Evolutionary conservation across 352 stramenopile species (phyloP).

Genomic region (Peronospora destructor): DNA sequence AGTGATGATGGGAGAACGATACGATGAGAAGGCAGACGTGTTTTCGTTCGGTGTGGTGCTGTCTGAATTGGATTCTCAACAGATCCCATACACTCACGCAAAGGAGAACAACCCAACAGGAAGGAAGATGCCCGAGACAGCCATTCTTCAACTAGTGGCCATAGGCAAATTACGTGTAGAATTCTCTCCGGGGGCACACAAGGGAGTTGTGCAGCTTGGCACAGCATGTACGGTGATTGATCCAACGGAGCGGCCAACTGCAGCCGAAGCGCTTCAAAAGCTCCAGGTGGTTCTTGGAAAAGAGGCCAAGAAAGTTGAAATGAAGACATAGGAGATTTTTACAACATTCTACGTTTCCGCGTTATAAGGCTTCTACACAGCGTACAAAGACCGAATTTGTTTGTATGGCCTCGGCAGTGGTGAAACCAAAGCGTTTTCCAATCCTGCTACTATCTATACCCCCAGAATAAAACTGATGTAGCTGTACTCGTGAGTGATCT

Average conservation of each 20-base stretch:
- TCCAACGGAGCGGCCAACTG: slow-evolving; percentile 32
- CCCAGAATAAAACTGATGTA: slow-evolving; percentile 29
- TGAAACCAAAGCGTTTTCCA: slow-evolving; percentile 4
- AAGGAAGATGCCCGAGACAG: slow-evolving; percentile 37
- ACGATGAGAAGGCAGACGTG: slow-evolving; percentile 43
- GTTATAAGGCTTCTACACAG: slow-evolving; percentile 24
- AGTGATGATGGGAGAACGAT: slow-evolving; percentile 40
- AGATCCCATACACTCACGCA: slow-evolving; percentile 29
- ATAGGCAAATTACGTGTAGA: slow-evolving; percentile 38
- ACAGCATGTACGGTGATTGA: slow-evolving; percentile 38
- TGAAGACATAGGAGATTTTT: slow-evolving; percentile 29
- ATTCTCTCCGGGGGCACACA: slow-evolving; percentile 25
- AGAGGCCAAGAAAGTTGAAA: slow-evolving; percentile 26
- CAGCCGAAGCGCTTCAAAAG: slow-evolving; percentile 31
- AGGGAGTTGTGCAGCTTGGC: slow-evolving; percentile 29
- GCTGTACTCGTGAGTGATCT: slow-evolving; percentile 18
- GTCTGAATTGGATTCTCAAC: slow-evolving; percentile 38
- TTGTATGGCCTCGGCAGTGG: slow-evolving; percentile 18
- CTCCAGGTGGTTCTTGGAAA: slow-evolving; percentile 34
- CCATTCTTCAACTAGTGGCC: slow-evolving; percentile 42
- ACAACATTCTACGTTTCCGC: slow-evolving; percentile 12
- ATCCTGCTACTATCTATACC: slow-evolving; percentile 19
- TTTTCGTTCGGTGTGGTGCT: slow-evolving; percentile 46
- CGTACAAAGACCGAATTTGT: slow-evolving; percentile 10
- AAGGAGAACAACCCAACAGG: slow-evolving; percentile 32